Evolutionary conservation across 1,284 basidiomycete genomes (phyloP).

Genomic region (Omphalotus olearius): DNA sequence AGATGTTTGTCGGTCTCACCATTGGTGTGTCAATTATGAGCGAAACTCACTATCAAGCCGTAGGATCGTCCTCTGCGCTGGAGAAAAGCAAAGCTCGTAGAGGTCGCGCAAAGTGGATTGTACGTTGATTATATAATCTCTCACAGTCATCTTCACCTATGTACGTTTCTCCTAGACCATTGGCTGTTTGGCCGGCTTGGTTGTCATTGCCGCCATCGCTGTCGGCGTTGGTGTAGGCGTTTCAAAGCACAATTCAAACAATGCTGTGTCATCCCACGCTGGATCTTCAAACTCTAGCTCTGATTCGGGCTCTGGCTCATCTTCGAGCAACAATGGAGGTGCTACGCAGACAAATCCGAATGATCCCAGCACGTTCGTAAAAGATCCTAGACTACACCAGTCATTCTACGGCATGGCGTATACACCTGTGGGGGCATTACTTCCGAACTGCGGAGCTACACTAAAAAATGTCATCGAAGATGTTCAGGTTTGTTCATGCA

Average conservation of each 20-base stretch:
- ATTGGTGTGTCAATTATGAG: no score
- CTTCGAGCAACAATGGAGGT: constrained; percentile 3
- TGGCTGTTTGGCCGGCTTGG: constrained; percentile 9
- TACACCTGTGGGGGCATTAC: constrained; percentile 53
- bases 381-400: constrained; percentile 53
- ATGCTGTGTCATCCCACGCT: constrained; percentile 6
- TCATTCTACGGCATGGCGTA: constrained; percentile 65
- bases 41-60: no score
- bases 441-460: constrained; percentile 42
- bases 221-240: constrained; percentile 52
- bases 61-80: constrained; percentile 18
- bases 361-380: constrained; percentile 61
- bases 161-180: constrained; percentile 4
- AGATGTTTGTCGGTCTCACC: no score
- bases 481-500: constrained; percentile 32
- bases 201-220: constrained; percentile 40
- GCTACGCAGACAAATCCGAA: constrained; percentile 32
- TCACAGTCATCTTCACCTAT: not conserved
- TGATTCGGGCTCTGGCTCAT: constrained; percentile 16
- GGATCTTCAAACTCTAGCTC: constrained; percentile 19
- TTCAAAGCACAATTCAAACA: constrained; percentile 30
- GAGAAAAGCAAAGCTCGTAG: constrained; percentile 24
- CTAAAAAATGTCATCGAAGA: constrained; percentile 42
- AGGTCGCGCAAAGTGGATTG: constrained; percentile 30
- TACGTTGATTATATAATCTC: constrained; percentile 19